Base-by-base conservation (phyloP, 495 filamentous ascomycete genomes). In the Tuber umbilicatum region DNA sequence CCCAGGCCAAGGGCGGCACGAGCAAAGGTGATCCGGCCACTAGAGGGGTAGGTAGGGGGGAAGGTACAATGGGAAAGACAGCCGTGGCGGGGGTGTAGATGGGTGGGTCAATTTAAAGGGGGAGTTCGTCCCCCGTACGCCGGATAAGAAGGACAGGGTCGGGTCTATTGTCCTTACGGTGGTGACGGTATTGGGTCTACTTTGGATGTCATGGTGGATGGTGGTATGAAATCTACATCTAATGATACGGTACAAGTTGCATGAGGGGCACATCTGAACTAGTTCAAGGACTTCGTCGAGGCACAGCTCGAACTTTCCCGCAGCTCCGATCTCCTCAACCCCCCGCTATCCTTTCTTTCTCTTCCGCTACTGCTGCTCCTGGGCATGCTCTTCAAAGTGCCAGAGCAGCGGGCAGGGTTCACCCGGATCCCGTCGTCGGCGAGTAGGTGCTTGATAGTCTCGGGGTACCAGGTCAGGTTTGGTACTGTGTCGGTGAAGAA, bases 1-100 rank as follows among this genome's bases (percentile, higher is more conserved):
- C 90, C 3, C 84, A 88, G 41, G 80, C 85, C n/a, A 87, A 86
- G 0, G 93, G 93, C 14, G 93, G 93, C 3, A 93, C 90, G 7
- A 94, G 93, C 80, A 84, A 85, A 69, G 93, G 93, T 1, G 84
- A 95, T 79, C 88, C 91, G 0, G 85, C 84, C 7, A 91, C 90
- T n/a, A 92, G 92, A 23, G 45, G 75, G 68, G 1, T 83, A 76
- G 0, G n/a, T 70, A 73, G 70, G 72, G 38, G 69, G 55, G 17
- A 5, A 35, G n/a, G n/a, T 31, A 64, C 27, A 64, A 2, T 31
- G 55, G 55, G 14, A 3, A 35, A 4, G 5, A 17, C 27, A 14
- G 55, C 5, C 27, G 27, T 31, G 27, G 43, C 17, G 43, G 55
- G 55, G 14, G 27, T 1, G 55, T 5, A 4, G 55, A 64, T 64